Evolutionary conservation across 345 rosid species (phyloP), one percentile per base, ranked within the genome.

Genomic region (Aegle marmelos): DNA sequence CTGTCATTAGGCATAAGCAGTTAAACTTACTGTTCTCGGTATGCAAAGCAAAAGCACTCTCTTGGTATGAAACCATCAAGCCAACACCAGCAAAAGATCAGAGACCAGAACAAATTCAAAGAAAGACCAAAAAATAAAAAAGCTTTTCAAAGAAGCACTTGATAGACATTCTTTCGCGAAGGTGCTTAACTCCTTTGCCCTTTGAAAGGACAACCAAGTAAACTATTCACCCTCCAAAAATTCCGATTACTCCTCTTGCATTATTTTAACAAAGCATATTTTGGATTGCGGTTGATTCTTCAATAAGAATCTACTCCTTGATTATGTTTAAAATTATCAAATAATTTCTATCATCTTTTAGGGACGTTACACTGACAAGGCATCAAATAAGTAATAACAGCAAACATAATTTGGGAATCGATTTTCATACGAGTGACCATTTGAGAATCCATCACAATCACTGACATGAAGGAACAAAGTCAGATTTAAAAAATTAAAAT

Each of bases 391-490:
- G 50, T 11, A 45, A 45, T 3, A 45, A 45, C 3, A 45, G 2
- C 50, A 11, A 45, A 45, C 0, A 45, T 45, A 45, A 11, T 45
- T 45, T 45, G 16, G 0, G 1, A 45, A 45, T 41, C 10, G 1
- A 45, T 45, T 45, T 11, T 45, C 4, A 45, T 2, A 45, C 1
- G 3, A 10, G 1, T 2, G 14, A 41, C 0, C 14, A 0, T 41
- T 41, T 10, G 1, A 9, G 14, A 41, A 39, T 39, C 48, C 14
- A 41, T 41, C 48, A 41, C 4, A 41, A 41, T 41, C 2, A 10
- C 48, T 0, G 0, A 45, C 50, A 45, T 0, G 50, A n/a, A n/a
- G n/a, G n/a, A 45, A 45, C 16, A 0, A 45, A 45, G 0, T 45
- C 50, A 3, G 16, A 45, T 45, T 45, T 45, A 10, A 45, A 45